phyloP scores from a whole-genome alignment of 768 basidiomycete genomes.

The Kwoniella bestiolae region DNA sequence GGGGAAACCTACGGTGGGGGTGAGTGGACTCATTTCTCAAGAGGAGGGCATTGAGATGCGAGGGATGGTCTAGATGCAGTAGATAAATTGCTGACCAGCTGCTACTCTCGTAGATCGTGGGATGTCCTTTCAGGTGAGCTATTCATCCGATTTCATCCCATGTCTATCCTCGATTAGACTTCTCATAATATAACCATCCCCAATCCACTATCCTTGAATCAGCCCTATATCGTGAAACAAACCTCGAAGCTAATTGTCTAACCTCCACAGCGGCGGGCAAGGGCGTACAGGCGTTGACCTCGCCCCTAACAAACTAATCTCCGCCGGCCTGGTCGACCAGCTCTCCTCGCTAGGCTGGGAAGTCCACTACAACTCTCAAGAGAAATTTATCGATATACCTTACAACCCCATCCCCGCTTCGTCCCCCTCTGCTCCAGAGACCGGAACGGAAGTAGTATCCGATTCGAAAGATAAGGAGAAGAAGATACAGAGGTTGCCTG shows the following conservation, averaged over 20 bases:
- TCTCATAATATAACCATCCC: too few relatives aligned
- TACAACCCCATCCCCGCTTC: constrained; percentile 45
- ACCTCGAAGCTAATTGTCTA: background rate
- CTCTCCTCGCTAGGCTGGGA: constrained; percentile 81
- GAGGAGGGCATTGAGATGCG: too few relatives aligned
- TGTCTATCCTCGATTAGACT: too few relatives aligned
- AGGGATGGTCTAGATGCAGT: too few relatives aligned
- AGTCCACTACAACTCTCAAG: constrained; percentile 86
- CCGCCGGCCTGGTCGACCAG: constrained; percentile 81
- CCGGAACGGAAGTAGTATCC: constrained; percentile 49
- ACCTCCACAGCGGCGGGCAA: constrained; percentile 34
- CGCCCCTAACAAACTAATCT: constrained; percentile 78
- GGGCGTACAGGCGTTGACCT: constrained; percentile 50
- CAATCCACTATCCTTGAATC: too few relatives aligned
- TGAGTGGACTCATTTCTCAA: constrained; percentile 61
- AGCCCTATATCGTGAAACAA: too few relatives aligned
- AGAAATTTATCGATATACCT: constrained; percentile 68
- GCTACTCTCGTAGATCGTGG: constrained; percentile 71
- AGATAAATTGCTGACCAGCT: constrained; percentile 17
- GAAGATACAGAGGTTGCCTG: constrained; percentile 53
- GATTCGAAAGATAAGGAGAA: constrained; percentile 51
- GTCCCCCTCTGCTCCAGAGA: constrained; percentile 2
- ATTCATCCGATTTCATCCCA: background rate
- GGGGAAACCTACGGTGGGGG: constrained; percentile 76
- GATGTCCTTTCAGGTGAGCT: constrained; percentile 89